Evolutionary conservation across 2,329 filamentous ascomycete genomes (phyloP), one percentile per base, ranked within the genome.

Genomic region (Dryadomyces quercivorus): DNA sequence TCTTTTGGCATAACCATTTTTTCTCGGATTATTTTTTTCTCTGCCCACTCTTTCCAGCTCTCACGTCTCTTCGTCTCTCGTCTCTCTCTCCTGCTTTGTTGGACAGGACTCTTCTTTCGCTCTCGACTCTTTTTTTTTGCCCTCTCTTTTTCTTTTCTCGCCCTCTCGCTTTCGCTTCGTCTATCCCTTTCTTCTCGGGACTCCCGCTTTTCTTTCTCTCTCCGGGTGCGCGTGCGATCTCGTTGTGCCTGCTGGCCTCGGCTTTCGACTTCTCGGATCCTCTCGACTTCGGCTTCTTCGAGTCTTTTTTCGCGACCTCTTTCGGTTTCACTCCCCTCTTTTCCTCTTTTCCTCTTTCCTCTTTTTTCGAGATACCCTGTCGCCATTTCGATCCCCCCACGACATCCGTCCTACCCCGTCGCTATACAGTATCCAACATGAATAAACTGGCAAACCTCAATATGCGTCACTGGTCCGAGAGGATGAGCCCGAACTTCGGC

Each of bases 401-500:
- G 8, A 46, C 10, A 36, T n/a, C 46, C 6, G 13, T 45, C 13
- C 15, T 2, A 20, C 20, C 20, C 12, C n/a, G n/a, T n/a, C n/a
- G n/a, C n/a, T n/a, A n/a, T n/a, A n/a, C n/a, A n/a, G n/a, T n/a
- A 34, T 46, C 22, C 76, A 82, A 64, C 66, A 85, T 85, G 81
- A 84, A 85, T 73, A 85, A 84, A 72, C 70, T 85, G 70, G 78
- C 80, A 69, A 83, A 60, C 44, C 56, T 60, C 70, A 62, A 82
- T 66, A 84, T 85, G 81, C 80, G 81, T 75, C 80, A 84, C 74
- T 85, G 81, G 81, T 78, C 80, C 67, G 80, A 83, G 71, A 77
- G 80, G 75, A 84, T 84, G 77, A 81, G 77, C 65, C 80, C 80
- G 64, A 82, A 78, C 69, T 84, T 84, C 63, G 77, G 79, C 68